These are phyloP conservation scores for Sechiopsis laciniata DNA, from an alignment of 306 rosid genomes.

Conservation along the genomic window DNA sequence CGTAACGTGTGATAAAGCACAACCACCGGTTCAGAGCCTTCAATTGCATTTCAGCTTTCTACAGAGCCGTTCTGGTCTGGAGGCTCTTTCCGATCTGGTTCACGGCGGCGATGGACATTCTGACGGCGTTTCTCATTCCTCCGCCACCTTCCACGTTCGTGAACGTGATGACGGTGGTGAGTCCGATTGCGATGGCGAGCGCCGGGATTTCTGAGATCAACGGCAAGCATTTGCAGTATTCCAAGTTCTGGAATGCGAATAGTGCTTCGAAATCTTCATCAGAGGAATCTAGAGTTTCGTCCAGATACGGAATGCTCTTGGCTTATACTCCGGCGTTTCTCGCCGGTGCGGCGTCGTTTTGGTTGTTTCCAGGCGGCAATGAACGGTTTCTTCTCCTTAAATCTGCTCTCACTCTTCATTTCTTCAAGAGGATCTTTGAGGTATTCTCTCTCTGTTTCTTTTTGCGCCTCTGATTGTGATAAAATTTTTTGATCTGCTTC, in stretches of 20 bases:
- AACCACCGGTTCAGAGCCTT: background rate
- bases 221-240: constrained; percentile 62
- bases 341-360: constrained; percentile 40
- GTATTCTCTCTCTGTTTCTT: constrained; percentile 22
- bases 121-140: constrained; percentile 32
- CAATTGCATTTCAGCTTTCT: background rate
- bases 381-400: constrained; percentile 40
- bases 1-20: background rate
- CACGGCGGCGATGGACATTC: constrained; percentile 3
- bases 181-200: constrained; percentile 24
- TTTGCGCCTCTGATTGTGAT: background rate
- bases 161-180: constrained; percentile 38
- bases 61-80: background rate
- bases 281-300: constrained; percentile 30
- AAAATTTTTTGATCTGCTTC: background rate
- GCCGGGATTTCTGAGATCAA: constrained; percentile 39
- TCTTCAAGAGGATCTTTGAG: constrained; percentile 73
- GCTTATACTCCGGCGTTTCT: constrained; percentile 58
- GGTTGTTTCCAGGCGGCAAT: constrained; percentile 28
- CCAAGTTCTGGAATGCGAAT: constrained; percentile 43
- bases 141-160: constrained; percentile 48
- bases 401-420: constrained; percentile 55
- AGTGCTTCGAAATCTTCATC: background rate
- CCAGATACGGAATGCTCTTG: constrained; percentile 54
- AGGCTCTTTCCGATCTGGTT: background rate